Evolutionary conservation across 2,329 filamentous ascomycete genomes (phyloP).

Genomic region (Botryotinia globosa): DNA sequence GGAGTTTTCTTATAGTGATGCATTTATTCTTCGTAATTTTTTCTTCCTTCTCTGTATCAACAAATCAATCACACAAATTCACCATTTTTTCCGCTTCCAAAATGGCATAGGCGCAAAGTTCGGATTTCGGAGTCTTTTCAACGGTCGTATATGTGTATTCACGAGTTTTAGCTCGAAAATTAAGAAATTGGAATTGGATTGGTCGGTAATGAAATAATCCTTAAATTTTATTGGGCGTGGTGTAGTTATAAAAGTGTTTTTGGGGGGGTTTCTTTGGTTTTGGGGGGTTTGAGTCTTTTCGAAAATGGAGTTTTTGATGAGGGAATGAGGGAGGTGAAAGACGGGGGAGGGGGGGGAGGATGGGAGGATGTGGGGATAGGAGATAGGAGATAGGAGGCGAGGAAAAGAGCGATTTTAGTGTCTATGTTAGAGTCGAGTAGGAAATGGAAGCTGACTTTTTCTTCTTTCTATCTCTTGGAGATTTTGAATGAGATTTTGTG

Average conservation of each 20-base stretch:
- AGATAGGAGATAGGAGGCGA: background rate
- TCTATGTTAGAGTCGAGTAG: background rate
- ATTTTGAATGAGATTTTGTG: background rate
- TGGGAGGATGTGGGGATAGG: too few relatives aligned
- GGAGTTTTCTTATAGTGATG: background rate
- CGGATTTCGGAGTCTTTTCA: too few relatives aligned
- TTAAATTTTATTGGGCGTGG: background rate
- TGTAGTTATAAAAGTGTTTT: background rate
- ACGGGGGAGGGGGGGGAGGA: too few relatives aligned
- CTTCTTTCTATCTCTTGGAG: background rate
- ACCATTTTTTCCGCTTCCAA: background rate
- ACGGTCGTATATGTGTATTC: background rate
- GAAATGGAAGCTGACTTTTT: background rate
- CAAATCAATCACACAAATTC: background rate
- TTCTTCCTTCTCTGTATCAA: background rate
- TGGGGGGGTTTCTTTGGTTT: too few relatives aligned
- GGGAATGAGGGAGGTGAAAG: background rate
- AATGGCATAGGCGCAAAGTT: background rate
- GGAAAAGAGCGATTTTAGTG: background rate
- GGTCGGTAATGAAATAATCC: background rate
- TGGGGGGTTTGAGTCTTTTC: too few relatives aligned
- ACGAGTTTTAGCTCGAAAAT: background rate
- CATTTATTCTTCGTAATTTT: background rate
- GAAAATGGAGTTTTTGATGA: background rate
- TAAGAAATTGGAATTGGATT: background rate